These are phyloP conservation scores for Salix exigua DNA, from an alignment of 345 rosid genomes.

Conservation along the genomic window DNA sequence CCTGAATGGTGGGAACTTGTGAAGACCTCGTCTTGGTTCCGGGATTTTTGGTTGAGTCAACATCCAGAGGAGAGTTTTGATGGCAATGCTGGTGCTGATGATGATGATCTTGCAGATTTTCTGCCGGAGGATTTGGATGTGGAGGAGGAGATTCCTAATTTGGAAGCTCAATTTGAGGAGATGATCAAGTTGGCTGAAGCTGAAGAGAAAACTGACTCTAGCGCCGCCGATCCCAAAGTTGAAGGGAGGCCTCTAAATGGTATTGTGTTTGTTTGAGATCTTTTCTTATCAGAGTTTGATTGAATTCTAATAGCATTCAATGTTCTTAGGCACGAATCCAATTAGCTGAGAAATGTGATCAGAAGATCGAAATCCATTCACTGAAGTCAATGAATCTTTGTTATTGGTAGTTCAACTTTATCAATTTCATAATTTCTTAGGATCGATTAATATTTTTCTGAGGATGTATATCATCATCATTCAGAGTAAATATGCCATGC, in stretches of 20 bases:
- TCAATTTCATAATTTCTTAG: no score
- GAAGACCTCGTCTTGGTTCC: constrained; percentile 36
- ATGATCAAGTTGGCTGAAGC: constrained; percentile 7
- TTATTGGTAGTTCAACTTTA: not conserved
- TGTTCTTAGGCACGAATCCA: no score
- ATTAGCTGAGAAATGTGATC: not conserved
- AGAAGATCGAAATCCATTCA: not conserved
- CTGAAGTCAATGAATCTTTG: not conserved
- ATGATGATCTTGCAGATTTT: not conserved
- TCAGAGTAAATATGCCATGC: no score
- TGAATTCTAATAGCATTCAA: not conserved
- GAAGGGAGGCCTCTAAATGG: constrained; percentile 3
- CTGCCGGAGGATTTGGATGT: constrained; percentile 17
- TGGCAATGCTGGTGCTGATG: not conserved
- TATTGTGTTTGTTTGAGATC: not conserved
- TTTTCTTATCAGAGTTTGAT: not conserved
- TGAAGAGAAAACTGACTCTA: not conserved
- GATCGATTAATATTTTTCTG: not conserved
- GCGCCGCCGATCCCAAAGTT: not conserved
- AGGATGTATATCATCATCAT: not conserved
- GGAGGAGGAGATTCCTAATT: not conserved
- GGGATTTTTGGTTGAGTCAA: constrained; percentile 38
- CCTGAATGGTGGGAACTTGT: constrained; percentile 51
- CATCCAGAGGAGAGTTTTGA: constrained; percentile 31
- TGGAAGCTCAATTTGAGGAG: constrained; percentile 17